phyloP scores from a whole-genome alignment of 2,329 filamentous ascomycete species.

The Ceratocystis papillata region DNA sequence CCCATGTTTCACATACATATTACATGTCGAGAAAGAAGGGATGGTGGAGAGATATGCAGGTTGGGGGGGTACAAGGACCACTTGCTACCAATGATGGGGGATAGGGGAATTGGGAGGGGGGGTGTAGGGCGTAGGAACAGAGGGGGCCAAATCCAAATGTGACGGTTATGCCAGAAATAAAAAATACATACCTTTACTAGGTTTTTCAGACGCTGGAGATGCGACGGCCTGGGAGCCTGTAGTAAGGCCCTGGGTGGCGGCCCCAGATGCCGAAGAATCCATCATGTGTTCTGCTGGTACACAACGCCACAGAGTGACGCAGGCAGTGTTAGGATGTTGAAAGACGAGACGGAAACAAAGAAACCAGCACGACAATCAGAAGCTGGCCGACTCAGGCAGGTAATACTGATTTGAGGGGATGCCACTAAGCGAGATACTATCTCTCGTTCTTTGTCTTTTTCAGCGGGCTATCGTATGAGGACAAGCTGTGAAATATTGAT shows the following conservation, averaged over 20 bases:
- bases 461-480: neutral
- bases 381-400: neutral
- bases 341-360: neutral
- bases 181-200: slow-evolving; percentile 22
- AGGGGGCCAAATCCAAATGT: neutral
- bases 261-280: slow-evolving; percentile 1
- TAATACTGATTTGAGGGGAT: neutral
- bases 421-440: slow-evolving; percentile 2
- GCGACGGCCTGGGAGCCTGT: slow-evolving; percentile 16
- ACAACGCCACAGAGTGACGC: neutral
- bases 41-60: neutral
- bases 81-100: neutral
- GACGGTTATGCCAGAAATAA: neutral
- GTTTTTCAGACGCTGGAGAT: slow-evolving; percentile 18
- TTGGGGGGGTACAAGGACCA: neutral
- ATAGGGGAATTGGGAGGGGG: neutral
- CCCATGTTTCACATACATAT: neutral
- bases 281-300: neutral
- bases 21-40: neutral
- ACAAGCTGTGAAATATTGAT: slow-evolving; percentile 7
- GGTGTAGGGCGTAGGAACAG: slow-evolving; percentile 1
- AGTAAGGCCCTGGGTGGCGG: slow-evolving; percentile 13
- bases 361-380: neutral
- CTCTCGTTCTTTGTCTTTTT: neutral
- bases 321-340: neutral